phyloP scores from a whole-genome alignment of 129 eudicot species.

The Heracleum sosnowskyi region DNA sequence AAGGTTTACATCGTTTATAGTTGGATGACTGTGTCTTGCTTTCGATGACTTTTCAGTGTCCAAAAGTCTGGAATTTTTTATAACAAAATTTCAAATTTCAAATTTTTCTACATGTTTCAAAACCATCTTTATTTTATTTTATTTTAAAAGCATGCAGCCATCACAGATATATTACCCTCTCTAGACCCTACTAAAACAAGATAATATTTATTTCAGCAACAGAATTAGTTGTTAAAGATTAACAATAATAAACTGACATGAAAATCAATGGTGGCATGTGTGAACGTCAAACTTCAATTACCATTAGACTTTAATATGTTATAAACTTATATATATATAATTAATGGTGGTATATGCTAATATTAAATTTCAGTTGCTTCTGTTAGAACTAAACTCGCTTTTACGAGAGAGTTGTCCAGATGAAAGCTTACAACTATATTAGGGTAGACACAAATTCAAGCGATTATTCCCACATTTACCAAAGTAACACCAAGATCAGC shows the following conservation, averaged over 20 bases:
- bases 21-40: background rate
- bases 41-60: background rate
- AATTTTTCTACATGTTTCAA: background rate
- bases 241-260: background rate
- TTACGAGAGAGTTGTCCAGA: background rate
- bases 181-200: background rate
- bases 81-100: no score
- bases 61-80: background rate
- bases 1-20: background rate
- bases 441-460: background rate
- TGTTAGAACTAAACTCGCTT: background rate
- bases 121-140: background rate
- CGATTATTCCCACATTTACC: background rate
- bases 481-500: background rate
- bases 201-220: background rate
- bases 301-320: no score
- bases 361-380: background rate
- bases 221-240: background rate
- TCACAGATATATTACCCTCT: background rate
- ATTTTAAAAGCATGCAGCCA: no score
- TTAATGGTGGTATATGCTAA: background rate
- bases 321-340: background rate
- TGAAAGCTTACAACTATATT: background rate
- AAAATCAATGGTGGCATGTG: background rate
- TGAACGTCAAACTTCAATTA: background rate